A percentile compares a stretch with the other conserved stretches of the same genome.
phyloP scores from a whole-genome alignment of 2,329 filamentous ascomycete species.

The Xylariaceae sp. region DNA sequence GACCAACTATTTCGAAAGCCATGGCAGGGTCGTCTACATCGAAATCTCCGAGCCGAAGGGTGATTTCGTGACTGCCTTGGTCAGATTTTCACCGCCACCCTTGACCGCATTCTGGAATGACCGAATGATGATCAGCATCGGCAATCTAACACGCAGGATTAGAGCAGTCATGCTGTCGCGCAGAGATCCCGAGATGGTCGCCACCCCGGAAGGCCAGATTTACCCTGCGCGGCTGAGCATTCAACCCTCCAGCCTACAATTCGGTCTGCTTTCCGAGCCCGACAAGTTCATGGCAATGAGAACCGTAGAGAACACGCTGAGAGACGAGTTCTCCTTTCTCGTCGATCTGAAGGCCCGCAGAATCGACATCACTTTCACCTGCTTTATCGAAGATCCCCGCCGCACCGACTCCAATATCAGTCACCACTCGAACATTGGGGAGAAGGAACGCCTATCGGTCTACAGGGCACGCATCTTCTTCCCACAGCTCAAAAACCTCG shows the following conservation, averaged over 20 bases:
- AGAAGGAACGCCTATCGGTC: conserved; percentile 15
- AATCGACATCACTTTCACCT: conserved; percentile 40
- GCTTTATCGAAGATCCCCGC: conserved; percentile 27
- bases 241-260: conserved; percentile 21
- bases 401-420: conserved; percentile 15
- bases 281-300: conserved; percentile 58
- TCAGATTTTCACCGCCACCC: conserved; percentile 26
- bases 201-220: conserved; percentile 10
- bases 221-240: conserved; percentile 19
- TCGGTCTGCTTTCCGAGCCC: conserved; percentile 33
- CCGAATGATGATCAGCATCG: conserved; percentile 14
- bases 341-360: conserved; percentile 39
- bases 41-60: conserved; percentile 20
- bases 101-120: conserved; percentile 20
- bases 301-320: conserved; percentile 30
- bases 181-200: neutral
- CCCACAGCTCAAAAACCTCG: conserved; percentile 43
- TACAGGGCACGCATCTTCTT: conserved; percentile 46
- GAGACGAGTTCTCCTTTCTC: conserved; percentile 33
- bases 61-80: conserved; percentile 2
- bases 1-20: neutral
- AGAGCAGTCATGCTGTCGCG: conserved; percentile 10
- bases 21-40: conserved; percentile 20
- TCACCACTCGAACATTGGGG: conserved; percentile 16
- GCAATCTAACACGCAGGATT: conserved; percentile 11